Evolutionary conservation across 768 basidiomycete species (phyloP), one percentile per base, ranked within the genome.

Genomic region (Russula olivacea): DNA sequence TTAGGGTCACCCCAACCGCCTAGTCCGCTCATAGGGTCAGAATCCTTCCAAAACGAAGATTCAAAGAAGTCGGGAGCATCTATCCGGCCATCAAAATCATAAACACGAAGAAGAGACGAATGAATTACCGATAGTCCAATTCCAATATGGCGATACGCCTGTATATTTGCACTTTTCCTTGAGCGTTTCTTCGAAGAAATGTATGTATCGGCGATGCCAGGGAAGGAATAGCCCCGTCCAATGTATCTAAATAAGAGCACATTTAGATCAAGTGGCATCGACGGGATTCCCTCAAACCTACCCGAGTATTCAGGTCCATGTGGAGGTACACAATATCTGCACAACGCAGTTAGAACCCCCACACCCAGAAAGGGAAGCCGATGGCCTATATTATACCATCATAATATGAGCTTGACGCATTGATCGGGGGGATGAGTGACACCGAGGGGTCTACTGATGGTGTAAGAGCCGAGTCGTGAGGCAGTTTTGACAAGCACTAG

Each of bases 1-100:
- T 60, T 45, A 2, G 68, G 68, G 47, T 67, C 60, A 14, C 72
- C 72, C 69, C 72, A 73, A 19, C 71, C 69, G 15, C 72, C 72
- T 19, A 73, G 61, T 50, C 72, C 71, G 40, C 62, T 68, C 43
- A 53, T 19, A 2, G 68, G 67, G 45, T 72, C 50, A 4, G 61
- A 45, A 57, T 72, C 68, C 17, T 52, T 52, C 64, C 70, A 71
- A 23, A 72, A 55, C 2, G 63, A 50, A 15, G 69, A 68, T 41
- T 66, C 61, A 21, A 61, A 55, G 38, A 71, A 65, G 58, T 72
- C 56, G 7, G 61, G 55, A 0, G 71, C 64, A 61, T 73, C 71
- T 72, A 45, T 15, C 0, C 2, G 4, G n/a, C 4, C 5, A 45
- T 62, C 17, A 57, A 30, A 4, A 23, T 23, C n/a, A 21, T 21